phyloP scores from a whole-genome alignment of 129 eudicot species.

The Solidago caesia region DNA sequence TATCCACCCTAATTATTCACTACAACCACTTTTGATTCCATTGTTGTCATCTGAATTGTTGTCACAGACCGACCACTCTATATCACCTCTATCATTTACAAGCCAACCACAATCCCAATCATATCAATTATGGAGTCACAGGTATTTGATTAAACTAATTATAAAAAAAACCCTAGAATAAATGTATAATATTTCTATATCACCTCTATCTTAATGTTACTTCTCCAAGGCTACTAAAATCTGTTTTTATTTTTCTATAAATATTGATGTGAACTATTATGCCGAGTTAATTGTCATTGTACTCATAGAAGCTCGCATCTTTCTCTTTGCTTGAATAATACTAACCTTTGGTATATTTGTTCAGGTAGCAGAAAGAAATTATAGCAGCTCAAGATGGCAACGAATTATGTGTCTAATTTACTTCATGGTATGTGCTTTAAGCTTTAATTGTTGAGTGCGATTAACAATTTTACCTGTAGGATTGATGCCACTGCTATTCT shows the following conservation, averaged over 20 bases:
- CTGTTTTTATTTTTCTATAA: not conserved
- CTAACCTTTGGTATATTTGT: not conserved
- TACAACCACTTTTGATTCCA: no score
- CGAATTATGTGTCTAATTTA: slow-evolving; percentile 12
- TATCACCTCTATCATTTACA: no score
- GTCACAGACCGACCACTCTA: no score
- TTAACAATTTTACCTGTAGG: not conserved
- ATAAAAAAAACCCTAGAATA: no score
- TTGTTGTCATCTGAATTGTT: no score
- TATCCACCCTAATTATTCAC: no score
- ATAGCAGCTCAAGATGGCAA: slow-evolving; percentile 30
- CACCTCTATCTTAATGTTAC: not conserved
- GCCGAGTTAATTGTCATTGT: not conserved
- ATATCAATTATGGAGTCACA: no score
- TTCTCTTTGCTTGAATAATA: slow-evolving; percentile 9
- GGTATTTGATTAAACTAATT: no score
- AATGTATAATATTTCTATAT: no score
- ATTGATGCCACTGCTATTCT: not conserved
- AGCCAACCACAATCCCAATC: no score
- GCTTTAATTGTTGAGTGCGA: slow-evolving; percentile 14
- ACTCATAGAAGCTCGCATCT: not conserved
- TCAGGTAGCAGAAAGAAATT: slow-evolving; percentile 23
- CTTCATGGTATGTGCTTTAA: slow-evolving; percentile 19
- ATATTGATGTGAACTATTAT: not conserved
- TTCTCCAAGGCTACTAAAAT: slow-evolving; percentile 7